A percentile compares a stretch with the other conserved stretches of the same genome.
Evolutionary conservation across 2,329 filamentous ascomycete genomes (phyloP).

Genomic region (Xylariomycetidae sp.): DNA sequence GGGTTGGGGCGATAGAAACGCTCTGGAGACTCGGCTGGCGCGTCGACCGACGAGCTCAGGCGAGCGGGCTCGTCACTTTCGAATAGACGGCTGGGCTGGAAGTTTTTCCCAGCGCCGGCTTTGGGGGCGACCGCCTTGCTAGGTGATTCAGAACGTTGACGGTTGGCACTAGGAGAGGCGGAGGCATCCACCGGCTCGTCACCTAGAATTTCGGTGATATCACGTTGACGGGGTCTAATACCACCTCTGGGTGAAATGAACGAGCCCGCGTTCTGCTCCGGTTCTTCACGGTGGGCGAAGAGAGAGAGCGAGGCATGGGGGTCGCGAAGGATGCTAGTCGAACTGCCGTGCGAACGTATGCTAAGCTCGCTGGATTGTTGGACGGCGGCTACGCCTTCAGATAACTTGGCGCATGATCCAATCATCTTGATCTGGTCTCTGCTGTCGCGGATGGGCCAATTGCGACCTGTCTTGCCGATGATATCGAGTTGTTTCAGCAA

Average conservation of each 20-base stretch:
- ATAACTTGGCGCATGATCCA: slow-evolving; percentile 50
- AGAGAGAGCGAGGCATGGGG: slow-evolving; percentile 69
- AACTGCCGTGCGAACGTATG: slow-evolving; percentile 45
- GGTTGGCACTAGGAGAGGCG: slow-evolving; percentile 29
- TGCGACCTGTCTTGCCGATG: slow-evolving; percentile 83
- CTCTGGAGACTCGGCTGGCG: slow-evolving; percentile 34
- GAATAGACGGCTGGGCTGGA: slow-evolving; percentile 59
- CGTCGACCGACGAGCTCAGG: slow-evolving; percentile 38
- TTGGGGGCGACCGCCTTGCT: slow-evolving; percentile 35
- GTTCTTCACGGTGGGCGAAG: slow-evolving; percentile 65
- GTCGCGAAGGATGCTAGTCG: slow-evolving; percentile 53
- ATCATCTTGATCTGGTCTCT: slow-evolving; percentile 80
- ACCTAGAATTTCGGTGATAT: slow-evolving; percentile 67
- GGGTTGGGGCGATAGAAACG: slow-evolving; percentile 61
- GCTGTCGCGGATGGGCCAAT: slow-evolving; percentile 91
- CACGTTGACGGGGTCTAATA: slow-evolving; percentile 59
- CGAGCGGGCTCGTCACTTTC: slow-evolving; percentile 49
- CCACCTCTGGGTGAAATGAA: slow-evolving; percentile 60
- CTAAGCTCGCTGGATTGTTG: slow-evolving; percentile 33
- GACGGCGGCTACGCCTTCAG: slow-evolving; percentile 29
- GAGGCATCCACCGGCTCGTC: slow-evolving; percentile 39
- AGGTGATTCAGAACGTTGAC: slow-evolving; percentile 36
- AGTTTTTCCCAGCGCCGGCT: slow-evolving; percentile 56
- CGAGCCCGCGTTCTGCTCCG: slow-evolving; percentile 44
- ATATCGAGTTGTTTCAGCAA: slow-evolving; percentile 91